phyloP scores from a whole-genome alignment of 108 stramenopile genomes.

The Cyclotella atomus region DNA sequence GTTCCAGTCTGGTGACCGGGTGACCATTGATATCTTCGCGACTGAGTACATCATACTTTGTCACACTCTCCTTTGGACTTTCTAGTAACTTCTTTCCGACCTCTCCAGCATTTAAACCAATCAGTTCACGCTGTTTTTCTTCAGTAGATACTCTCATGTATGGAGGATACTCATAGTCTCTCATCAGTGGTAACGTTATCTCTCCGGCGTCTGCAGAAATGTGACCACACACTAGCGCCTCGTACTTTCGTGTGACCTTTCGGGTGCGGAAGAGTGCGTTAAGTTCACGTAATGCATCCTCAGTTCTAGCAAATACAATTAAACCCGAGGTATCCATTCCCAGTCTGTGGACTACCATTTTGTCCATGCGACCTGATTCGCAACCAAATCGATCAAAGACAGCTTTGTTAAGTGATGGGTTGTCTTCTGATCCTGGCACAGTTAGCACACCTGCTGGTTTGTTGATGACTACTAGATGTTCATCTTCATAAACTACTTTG shows the following conservation, averaged over 20 bases:
- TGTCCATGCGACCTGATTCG: conserved; percentile 65
- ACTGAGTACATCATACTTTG: conserved; percentile 66
- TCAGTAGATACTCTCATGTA: conserved; percentile 83
- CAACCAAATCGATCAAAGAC: conserved; percentile 69
- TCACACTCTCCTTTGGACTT: conserved; percentile 75
- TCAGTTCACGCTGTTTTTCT: conserved; percentile 71
- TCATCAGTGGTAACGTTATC: conserved; percentile 75
- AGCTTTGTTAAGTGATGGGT: conserved; percentile 63
- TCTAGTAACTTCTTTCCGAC: conserved; percentile 76
- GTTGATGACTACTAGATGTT: conserved; percentile 80
- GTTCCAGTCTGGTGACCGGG: conserved; percentile 69
- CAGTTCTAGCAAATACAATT: conserved; percentile 71
- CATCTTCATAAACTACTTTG: conserved; percentile 75
- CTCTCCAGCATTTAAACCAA: conserved; percentile 58
- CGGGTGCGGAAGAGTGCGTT: conserved; percentile 71
- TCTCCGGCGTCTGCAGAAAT: conserved; percentile 64
- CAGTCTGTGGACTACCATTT: conserved; percentile 87
- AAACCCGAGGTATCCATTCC: conserved; percentile 86
- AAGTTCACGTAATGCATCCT: conserved; percentile 66
- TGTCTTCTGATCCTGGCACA: conserved; percentile 63
- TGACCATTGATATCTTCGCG: conserved; percentile 70
- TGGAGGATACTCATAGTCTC: conserved; percentile 84
- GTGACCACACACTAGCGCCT: conserved; percentile 81
- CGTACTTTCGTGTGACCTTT: conserved; percentile 77
- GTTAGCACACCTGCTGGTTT: conserved; percentile 86